Conservation (phyloP, 1,139 yeast genomes). For the Magnusiomyces ingens region DNA sequence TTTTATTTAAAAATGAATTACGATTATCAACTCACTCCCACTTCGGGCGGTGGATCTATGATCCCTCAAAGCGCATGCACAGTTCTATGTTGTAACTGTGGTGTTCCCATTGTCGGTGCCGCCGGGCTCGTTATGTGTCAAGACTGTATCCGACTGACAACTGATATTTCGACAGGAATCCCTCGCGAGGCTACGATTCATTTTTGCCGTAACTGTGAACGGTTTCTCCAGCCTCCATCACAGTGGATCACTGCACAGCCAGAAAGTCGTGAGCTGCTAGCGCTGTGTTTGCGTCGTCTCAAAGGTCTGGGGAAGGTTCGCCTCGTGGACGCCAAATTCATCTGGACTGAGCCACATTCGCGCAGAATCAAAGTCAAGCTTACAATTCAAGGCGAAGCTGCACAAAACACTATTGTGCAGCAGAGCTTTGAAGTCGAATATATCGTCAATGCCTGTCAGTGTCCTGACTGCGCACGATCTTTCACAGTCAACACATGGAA, state of each 20-base stretch:
- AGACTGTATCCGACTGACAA: slow-evolving; percentile 91
- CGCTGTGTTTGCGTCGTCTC: slow-evolving; percentile 79
- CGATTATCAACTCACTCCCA: slow-evolving; percentile 4
- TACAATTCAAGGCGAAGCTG: slow-evolving; percentile 95
- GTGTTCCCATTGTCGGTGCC: slow-evolving; percentile 96
- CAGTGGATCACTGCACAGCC: slow-evolving; percentile 90
- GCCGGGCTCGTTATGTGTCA: slow-evolving; percentile 92
- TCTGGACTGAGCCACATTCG: slow-evolving; percentile 99
- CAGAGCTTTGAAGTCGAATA: slow-evolving; percentile 95
- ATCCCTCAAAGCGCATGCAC: slow-evolving; percentile 48
- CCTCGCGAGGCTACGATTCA: slow-evolving; percentile 92
- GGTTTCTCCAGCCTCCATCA: slow-evolving; percentile 88
- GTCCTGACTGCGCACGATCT: slow-evolving; percentile 97
- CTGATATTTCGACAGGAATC: slow-evolving; percentile 91
- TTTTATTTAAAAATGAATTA: background rate
- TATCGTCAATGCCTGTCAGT: slow-evolving; percentile 91
- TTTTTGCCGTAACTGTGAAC: slow-evolving; percentile 94
- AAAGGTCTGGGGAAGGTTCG: slow-evolving; percentile 86
- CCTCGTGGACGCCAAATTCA: slow-evolving; percentile 85
- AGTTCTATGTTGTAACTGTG: slow-evolving; percentile 96
- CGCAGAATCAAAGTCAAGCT: slow-evolving; percentile 85
- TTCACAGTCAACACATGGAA: slow-evolving; percentile 97
- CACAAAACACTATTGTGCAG: slow-evolving; percentile 85
- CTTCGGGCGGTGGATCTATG: slow-evolving; percentile 12
- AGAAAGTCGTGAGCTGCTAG: slow-evolving; percentile 87